Evolutionary conservation across 345 rosid species (phyloP).

Genomic region (Brassica nigra): DNA sequence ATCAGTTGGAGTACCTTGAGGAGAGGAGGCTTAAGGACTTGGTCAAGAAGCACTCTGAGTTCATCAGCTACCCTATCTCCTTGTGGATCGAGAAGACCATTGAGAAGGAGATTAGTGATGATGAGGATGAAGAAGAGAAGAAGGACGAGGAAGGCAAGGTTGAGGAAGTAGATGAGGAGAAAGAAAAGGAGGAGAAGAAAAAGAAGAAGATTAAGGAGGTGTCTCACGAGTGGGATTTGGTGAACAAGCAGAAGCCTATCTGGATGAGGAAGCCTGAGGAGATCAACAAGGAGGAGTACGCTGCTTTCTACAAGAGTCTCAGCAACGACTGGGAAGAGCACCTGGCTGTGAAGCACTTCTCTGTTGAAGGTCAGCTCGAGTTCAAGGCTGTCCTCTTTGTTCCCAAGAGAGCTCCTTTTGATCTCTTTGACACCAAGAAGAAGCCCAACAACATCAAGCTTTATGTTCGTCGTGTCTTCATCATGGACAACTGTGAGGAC

Average conservation of each 20-base stretch:
- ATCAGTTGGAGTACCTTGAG: constrained; percentile 88
- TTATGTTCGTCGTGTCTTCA: constrained; percentile 86
- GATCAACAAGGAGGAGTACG: constrained; percentile 81
- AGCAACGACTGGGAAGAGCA: constrained; percentile 97
- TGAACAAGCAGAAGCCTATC: constrained; percentile 92
- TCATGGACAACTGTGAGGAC: constrained; percentile 97
- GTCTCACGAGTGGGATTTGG: constrained; percentile 80
- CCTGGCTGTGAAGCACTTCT: constrained; percentile 83
- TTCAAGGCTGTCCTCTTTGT: constrained; percentile 89
- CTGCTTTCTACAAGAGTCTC: constrained; percentile 92
- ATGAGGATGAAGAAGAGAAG: constrained; percentile 83
- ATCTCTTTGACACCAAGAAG: constrained; percentile 88
- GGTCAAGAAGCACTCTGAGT: constrained; percentile 92
- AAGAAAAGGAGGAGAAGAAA: constrained; percentile 73
- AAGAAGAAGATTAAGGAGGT: constrained; percentile 94
- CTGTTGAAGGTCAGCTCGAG: constrained; percentile 95
- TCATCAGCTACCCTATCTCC: constrained; percentile 85
- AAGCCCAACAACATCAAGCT: constrained; percentile 94
- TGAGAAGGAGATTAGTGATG: constrained; percentile 87
- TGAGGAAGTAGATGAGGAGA: constrained; percentile 80
- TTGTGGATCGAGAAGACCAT: constrained; percentile 88
- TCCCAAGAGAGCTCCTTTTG: constrained; percentile 91
- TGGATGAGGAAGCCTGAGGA: constrained; percentile 99
- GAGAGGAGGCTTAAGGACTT: constrained; percentile 85
- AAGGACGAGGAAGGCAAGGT: constrained; percentile 85